phyloP scores from a whole-genome alignment of 208 protist genomes.

The Trypanosoma scelopori region DNA sequence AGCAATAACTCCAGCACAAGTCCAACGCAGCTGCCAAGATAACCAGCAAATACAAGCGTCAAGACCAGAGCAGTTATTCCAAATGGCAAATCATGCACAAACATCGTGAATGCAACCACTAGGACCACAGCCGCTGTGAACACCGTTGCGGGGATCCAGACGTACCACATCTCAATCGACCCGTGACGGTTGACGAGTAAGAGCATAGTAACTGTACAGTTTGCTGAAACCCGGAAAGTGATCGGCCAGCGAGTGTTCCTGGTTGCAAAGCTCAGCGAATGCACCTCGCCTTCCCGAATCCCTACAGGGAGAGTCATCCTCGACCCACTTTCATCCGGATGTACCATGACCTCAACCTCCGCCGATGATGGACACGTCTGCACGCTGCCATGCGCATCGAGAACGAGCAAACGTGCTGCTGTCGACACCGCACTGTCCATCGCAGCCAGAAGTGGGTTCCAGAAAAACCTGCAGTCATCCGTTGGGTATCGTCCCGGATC shows the following conservation, averaged over 20 bases:
- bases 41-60: conserved; percentile 52
- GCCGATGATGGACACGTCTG: conserved; percentile 1
- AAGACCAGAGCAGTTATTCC: conserved; percentile 29
- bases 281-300: background rate
- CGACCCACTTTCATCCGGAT: background rate
- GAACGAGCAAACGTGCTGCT: conserved; percentile 24
- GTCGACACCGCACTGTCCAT: conserved; percentile 31
- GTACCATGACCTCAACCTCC: conserved; percentile 4
- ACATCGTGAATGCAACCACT: conserved; percentile 27
- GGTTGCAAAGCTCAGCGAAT: conserved; percentile 17
- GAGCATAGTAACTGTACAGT: conserved; percentile 43
- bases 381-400: background rate
- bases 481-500: background rate
- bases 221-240: conserved; percentile 23
- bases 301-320: background rate
- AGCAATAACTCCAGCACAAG: conserved; percentile 53
- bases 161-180: conserved; percentile 50
- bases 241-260: conserved; percentile 25
- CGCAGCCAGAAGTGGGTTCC: conserved; percentile 35
- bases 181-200: conserved; percentile 44
- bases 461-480: conserved; percentile 23
- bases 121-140: conserved; percentile 38
- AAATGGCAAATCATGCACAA: conserved; percentile 26
- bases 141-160: conserved; percentile 60
- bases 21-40: conserved; percentile 58